A percentile compares a stretch with the other conserved stretches of the same genome.
These are phyloP conservation scores for Hordeum pubiflorum DNA, from an alignment of 202 grass and related monocot species.

Conservation along the genomic window DNA sequence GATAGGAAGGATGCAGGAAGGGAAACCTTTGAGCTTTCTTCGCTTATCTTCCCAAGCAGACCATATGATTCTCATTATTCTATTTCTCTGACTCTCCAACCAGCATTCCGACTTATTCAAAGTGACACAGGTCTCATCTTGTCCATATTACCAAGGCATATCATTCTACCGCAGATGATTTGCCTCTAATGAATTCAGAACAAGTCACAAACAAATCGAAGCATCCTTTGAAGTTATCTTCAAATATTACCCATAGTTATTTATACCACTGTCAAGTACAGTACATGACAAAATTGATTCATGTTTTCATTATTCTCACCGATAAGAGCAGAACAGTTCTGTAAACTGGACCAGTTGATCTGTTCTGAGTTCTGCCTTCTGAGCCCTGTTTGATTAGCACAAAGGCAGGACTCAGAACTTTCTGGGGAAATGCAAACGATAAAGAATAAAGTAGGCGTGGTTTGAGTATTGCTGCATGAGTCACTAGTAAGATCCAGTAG, in stretches of 20 bases:
- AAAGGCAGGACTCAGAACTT: background rate
- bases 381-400: background rate
- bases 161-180: background rate
- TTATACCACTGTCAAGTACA: background rate
- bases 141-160: background rate
- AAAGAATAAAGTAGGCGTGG: background rate
- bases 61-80: too few relatives aligned
- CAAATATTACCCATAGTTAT: background rate
- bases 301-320: background rate
- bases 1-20: background rate
- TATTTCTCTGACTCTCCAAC: too few relatives aligned
- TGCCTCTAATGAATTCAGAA: background rate
- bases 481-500: slow-evolving; percentile 1
- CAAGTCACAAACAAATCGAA: background rate
- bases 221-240: background rate
- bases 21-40: too few relatives aligned
- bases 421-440: background rate
- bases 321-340: background rate
- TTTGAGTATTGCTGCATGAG: background rate
- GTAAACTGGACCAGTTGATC: background rate
- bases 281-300: background rate
- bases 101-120: too few relatives aligned
- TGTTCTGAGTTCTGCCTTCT: background rate
- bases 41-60: too few relatives aligned
- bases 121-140: too few relatives aligned